Percentiles rank a stretch among this genome's conserved stretches.
These are phyloP conservation scores for Xylaria telfairii DNA, from an alignment of 495 filamentous ascomycete genomes.

Conservation along the genomic window DNA sequence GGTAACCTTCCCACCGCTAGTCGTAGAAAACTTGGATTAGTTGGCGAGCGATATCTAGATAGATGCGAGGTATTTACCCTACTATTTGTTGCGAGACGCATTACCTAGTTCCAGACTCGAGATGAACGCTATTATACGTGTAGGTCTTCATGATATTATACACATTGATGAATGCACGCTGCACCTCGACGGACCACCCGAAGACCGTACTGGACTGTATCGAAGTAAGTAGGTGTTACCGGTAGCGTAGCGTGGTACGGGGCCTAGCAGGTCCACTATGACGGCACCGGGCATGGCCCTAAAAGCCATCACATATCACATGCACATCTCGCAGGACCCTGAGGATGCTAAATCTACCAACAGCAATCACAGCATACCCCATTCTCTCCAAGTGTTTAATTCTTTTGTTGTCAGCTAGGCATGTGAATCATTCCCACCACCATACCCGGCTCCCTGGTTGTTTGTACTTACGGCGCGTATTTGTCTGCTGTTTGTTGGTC, in stretches of 20 bases:
- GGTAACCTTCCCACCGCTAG: no score
- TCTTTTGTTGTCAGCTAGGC: background rate
- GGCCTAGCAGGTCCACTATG: slow-evolving; percentile 30
- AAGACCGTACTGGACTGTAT: background rate
- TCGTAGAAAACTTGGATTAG: no score
- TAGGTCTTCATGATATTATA: no score
- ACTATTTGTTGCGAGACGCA: no score
- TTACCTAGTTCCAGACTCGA: no score
- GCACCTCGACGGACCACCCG: no score
- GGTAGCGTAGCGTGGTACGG: no score
- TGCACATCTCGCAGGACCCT: slow-evolving; percentile 23
- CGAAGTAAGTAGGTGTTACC: background rate
- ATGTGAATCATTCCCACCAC: slow-evolving; percentile 10
- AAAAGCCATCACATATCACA: slow-evolving; percentile 23
- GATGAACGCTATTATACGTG: no score
- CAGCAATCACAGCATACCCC: background rate
- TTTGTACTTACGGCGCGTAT: background rate
- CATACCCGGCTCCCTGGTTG: background rate
- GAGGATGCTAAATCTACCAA: background rate
- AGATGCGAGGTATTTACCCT: no score
- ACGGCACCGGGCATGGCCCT: slow-evolving; percentile 31
- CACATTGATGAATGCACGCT: no score
- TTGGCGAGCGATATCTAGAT: no score
- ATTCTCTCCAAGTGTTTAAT: background rate
- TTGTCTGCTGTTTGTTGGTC: background rate